Evolutionary conservation across 208 protist genomes (phyloP).

Genomic region (Trypanosoma avium): DNA sequence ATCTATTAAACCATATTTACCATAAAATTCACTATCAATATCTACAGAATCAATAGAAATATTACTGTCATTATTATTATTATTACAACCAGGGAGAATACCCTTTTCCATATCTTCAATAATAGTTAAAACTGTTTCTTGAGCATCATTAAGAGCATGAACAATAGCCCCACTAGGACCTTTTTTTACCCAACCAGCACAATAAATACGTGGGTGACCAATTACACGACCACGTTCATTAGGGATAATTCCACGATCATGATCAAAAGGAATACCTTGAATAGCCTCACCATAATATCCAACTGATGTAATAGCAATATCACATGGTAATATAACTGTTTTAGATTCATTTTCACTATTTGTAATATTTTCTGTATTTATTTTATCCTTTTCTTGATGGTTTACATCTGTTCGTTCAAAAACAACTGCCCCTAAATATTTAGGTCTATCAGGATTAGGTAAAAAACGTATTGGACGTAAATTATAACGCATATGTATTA

Average conservation of each 20-base stretch:
- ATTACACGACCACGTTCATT: conserved; percentile 66
- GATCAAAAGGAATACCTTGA: conserved; percentile 77
- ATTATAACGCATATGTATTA: conserved; percentile 70
- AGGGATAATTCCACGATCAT: conserved; percentile 58
- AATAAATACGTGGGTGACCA: conserved; percentile 82
- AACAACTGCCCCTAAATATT: conserved; percentile 72
- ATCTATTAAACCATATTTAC: conserved; percentile 86
- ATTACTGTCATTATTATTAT: conserved; percentile 1
- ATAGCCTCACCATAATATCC: conserved; percentile 67
- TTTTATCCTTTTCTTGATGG: conserved; percentile 1
- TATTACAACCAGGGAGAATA: conserved; percentile 36
- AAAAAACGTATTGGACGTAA: conserved; percentile 70
- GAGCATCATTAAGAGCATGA: conserved; percentile 74
- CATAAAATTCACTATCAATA: conserved; percentile 20
- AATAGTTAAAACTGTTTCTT: conserved; percentile 65
- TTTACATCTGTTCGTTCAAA: conserved; percentile 50
- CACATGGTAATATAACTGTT: conserved; percentile 74
- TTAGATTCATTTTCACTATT: conserved; percentile 14
- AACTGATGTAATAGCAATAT: conserved; percentile 85
- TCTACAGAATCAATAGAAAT: conserved; percentile 35
- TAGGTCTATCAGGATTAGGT: conserved; percentile 35
- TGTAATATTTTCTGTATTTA: too few species aligned
- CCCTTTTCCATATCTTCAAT: conserved; percentile 58
- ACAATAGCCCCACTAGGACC: conserved; percentile 91
- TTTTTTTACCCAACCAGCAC: conserved; percentile 90